Percentiles rank a stretch among this genome's conserved stretches.
These are phyloP conservation scores for Ilyonectria robusta DNA, from an alignment of 2,329 filamentous ascomycete species.

Conservation along the genomic window DNA sequence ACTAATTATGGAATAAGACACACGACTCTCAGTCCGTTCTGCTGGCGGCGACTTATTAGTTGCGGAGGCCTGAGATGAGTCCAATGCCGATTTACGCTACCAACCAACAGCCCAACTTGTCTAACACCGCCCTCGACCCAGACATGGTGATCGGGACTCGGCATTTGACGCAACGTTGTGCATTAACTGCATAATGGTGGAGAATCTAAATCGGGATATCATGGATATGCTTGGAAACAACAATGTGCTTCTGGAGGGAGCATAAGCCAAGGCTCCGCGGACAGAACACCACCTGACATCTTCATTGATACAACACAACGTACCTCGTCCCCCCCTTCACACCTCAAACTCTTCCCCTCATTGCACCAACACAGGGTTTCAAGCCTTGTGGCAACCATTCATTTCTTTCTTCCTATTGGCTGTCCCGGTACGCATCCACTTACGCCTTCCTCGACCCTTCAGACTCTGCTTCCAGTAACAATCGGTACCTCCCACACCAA, in stretches of 20 bases:
- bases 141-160: background rate
- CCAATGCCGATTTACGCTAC: background rate
- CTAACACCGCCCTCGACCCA: background rate
- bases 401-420: background rate
- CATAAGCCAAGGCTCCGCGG: background rate
- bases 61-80: background rate
- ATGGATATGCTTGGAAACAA: background rate
- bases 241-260: background rate
- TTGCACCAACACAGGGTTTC: conserved; percentile 2
- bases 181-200: background rate
- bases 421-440: background rate
- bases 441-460: background rate
- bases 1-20: background rate
- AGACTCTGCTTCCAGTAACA: background rate
- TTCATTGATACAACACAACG: background rate
- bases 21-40: background rate
- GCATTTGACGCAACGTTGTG: background rate
- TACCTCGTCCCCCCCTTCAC: background rate
- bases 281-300: conserved; percentile 1
- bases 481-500: background rate
- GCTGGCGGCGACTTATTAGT: background rate
- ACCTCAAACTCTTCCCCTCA: background rate
- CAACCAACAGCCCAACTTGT: background rate
- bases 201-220: background rate
- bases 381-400: background rate